Evolutionary conservation across 139 green algal species (phyloP), one percentile per base, ranked within the genome.

Genomic region (Medakamo hakoo): DNA sequence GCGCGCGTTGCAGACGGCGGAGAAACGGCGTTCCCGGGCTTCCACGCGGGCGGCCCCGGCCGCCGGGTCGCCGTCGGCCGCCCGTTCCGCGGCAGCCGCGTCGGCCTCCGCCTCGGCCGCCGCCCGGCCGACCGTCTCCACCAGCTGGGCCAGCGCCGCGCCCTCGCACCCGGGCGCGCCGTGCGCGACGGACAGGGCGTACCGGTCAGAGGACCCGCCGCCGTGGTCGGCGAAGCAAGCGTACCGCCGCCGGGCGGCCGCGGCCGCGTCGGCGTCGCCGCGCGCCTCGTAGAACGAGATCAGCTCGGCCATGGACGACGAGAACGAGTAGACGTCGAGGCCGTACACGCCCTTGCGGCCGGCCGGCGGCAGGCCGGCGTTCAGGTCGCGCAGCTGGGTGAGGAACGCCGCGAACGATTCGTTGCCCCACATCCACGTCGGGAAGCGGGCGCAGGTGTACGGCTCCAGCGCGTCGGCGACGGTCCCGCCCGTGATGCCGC

Each of bases 391-490:
- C 56, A 84, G 69, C 69, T 71, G 75, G 4, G 68, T 65, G 24
- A 83, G 31, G 62, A 86, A 82, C 1, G 49, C 27, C 3, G 56
- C 20, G 55, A 82, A 58, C 24, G 62, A 58, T 0, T 49, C 66
- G 70, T 88, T 87, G 64, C 80, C 65, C 81, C 81, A 88, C 80
- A 85, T 62, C 63, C 63, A 68, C 16, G 48, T 32, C 61, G 63
- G 40, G 40, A 62, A 62, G 30, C 63, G 30, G 28, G 56, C 74
- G 64, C 79, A 82, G 21, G 74, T 67, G 2, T 4, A 24, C n/a
- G n/a, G n/a, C 14, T 19, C 20, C 27, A 87, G 72, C 0, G 81
- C 80, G 23, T 80, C 57, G 3, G 72, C 68, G 16, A 27, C 61
- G 20, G 0, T 19, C 9, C 68, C 63, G 5, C 69, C 49, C 25